A percentile compares a stretch with the other conserved stretches of the same genome.
Evolutionary conservation across 345 rosid species (phyloP).

Genomic region (Viola odorata): DNA sequence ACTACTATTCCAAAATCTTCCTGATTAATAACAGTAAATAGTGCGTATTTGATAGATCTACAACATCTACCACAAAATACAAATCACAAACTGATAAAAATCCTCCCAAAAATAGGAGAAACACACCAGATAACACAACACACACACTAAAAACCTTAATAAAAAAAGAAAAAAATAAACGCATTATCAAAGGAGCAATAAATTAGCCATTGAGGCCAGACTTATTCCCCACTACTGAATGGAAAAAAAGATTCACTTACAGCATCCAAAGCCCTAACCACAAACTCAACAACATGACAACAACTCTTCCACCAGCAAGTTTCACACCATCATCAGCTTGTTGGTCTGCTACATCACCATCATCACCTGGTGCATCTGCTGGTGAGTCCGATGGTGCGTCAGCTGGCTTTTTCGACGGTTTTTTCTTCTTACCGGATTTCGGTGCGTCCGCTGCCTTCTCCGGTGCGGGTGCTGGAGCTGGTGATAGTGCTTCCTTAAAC

Average conservation of each 20-base stretch:
- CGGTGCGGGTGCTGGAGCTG: constrained; percentile 66
- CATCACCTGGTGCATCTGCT: constrained; percentile 56
- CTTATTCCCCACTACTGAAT: constrained; percentile 26
- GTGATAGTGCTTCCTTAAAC: constrained; percentile 59
- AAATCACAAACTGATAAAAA: constrained; percentile 11
- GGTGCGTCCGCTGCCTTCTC: constrained; percentile 63
- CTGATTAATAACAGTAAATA: background rate
- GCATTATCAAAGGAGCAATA: constrained; percentile 11
- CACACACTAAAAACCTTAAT: constrained; percentile 7
- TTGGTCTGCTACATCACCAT: constrained; percentile 34
- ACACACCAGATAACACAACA: background rate
- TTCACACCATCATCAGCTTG: constrained; percentile 52
- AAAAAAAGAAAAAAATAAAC: constrained; percentile 7
- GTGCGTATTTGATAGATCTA: constrained; percentile 3
- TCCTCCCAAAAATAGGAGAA: background rate
- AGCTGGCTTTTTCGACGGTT: constrained; percentile 20
- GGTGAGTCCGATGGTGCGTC: constrained; percentile 55
- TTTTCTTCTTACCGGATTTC: constrained; percentile 30
- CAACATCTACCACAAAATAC: constrained; percentile 12
- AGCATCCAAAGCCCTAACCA: constrained; percentile 30
- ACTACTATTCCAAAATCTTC: constrained; percentile 15
- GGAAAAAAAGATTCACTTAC: constrained; percentile 17
- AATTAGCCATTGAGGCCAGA: constrained; percentile 15
- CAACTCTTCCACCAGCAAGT: constrained; percentile 28
- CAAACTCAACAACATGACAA: constrained; percentile 38